Conservation (phyloP, 306 rosid species). For the Medicago truncatula region DNA sequence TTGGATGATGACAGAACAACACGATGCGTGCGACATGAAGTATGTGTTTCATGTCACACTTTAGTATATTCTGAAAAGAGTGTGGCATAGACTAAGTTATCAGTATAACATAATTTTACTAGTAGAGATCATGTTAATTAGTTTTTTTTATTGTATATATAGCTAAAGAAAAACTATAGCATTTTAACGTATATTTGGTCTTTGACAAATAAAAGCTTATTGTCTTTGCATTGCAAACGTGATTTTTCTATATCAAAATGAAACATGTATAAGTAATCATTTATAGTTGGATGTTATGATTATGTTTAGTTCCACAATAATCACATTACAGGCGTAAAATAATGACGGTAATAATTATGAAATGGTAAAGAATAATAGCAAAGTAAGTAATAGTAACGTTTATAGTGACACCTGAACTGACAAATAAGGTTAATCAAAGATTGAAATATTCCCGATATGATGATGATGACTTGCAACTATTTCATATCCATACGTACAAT, state of each 20-base stretch:
- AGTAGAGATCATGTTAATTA: too few species aligned
- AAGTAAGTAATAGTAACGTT: constrained; percentile 24
- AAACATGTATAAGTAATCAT: constrained; percentile 32
- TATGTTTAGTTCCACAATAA: constrained; percentile 41
- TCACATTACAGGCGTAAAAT: constrained; percentile 36
- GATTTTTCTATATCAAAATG: background rate
- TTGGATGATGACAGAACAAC: too few species aligned
- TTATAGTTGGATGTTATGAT: constrained; percentile 44
- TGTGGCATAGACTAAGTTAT: too few species aligned
- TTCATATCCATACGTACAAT: too few species aligned
- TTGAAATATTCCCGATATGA: background rate
- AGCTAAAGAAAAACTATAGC: background rate
- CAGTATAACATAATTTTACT: too few species aligned
- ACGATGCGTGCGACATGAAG: too few species aligned
- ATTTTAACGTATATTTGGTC: background rate
- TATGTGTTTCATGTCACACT: too few species aligned
- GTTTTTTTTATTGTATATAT: too few species aligned
- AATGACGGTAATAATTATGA: constrained; percentile 39
- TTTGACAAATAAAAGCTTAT: too few species aligned
- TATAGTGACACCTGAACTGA: constrained; percentile 40
- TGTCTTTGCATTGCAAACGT: background rate
- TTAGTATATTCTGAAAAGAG: too few species aligned
- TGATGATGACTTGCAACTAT: background rate
- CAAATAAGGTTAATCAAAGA: background rate
- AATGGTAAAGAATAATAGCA: constrained; percentile 39